Conservation (phyloP, 805 yeast genomes). For the Debaryomyces hansenii region DNA sequence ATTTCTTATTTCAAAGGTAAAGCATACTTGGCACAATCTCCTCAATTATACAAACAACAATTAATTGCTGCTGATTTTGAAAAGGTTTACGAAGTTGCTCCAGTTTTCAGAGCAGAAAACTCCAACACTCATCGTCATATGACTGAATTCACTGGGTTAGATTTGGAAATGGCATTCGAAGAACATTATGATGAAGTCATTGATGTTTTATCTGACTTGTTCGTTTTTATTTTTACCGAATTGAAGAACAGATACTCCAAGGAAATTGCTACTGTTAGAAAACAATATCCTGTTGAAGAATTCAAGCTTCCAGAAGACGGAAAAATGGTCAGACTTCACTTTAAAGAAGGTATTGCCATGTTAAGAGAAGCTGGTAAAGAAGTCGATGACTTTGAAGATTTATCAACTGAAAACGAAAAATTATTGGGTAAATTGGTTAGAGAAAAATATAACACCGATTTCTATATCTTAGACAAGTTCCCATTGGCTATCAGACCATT, state of each 20-base stretch:
- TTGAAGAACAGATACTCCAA: slow-evolving; percentile 74
- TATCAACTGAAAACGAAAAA: slow-evolving; percentile 93
- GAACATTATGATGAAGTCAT: slow-evolving; percentile 95
- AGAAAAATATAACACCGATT: slow-evolving; percentile 95
- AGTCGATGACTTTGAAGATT: slow-evolving; percentile 85
- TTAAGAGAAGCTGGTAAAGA: slow-evolving; percentile 85
- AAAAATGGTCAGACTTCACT: slow-evolving; percentile 86
- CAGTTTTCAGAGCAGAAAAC: slow-evolving; percentile 98
- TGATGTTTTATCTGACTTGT: slow-evolving; percentile 64
- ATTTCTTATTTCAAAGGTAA: slow-evolving; percentile 88
- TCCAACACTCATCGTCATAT: slow-evolving; percentile 98
- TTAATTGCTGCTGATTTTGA: slow-evolving; percentile 97
- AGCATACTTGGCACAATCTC: slow-evolving; percentile 96
- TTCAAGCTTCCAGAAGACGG: slow-evolving; percentile 92
- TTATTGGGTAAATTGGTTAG: slow-evolving; percentile 86
- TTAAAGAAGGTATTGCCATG: slow-evolving; percentile 87
- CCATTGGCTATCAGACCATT: slow-evolving; percentile 96
- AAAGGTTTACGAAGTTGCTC: slow-evolving; percentile 93
- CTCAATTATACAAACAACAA: slow-evolving; percentile 97
- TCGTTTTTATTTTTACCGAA: slow-evolving; percentile 84
- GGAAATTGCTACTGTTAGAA: slow-evolving; percentile 88
- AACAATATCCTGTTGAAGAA: slow-evolving; percentile 96
- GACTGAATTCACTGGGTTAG: slow-evolving; percentile 98
- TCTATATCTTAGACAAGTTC: slow-evolving; percentile 97
- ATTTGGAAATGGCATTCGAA: slow-evolving; percentile 96